Evolutionary conservation across 169 alveolate species (phyloP).

Genomic region (Plasmodium sp.): DNA sequence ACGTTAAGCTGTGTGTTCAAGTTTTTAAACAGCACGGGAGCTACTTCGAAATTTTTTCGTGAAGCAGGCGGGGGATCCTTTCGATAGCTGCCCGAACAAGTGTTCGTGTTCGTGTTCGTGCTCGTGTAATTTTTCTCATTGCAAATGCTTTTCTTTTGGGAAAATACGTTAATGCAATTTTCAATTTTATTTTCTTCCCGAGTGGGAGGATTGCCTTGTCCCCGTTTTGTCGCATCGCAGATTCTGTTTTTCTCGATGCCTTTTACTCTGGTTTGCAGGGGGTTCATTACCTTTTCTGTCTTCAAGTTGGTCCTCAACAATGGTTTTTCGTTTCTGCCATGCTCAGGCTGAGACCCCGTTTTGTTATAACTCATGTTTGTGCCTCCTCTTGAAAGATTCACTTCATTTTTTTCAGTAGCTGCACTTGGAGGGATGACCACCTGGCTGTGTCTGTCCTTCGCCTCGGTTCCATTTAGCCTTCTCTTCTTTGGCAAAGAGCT

Average conservation of each 20-base stretch:
- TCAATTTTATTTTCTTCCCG: neutral
- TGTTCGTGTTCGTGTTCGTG: no score
- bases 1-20: neutral
- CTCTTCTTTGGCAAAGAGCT: neutral
- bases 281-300: neutral
- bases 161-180: neutral
- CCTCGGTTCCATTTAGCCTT: neutral
- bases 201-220: neutral
- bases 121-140: neutral
- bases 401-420: neutral
- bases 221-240: neutral
- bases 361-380: neutral
- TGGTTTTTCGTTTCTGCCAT: neutral
- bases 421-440: neutral
- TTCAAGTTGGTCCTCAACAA: neutral
- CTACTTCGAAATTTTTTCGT: neutral
- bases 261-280: neutral
- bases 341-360: neutral
- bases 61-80: neutral
- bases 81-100: neutral
- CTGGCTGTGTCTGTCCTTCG: neutral
- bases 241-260: neutral
- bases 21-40: neutral
- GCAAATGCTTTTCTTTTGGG: neutral
- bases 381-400: neutral